Evolutionary conservation across 176 grass and related monocot genomes (phyloP), one percentile per base, ranked within the genome.

Genomic region (Tillandsia fasciculata): DNA sequence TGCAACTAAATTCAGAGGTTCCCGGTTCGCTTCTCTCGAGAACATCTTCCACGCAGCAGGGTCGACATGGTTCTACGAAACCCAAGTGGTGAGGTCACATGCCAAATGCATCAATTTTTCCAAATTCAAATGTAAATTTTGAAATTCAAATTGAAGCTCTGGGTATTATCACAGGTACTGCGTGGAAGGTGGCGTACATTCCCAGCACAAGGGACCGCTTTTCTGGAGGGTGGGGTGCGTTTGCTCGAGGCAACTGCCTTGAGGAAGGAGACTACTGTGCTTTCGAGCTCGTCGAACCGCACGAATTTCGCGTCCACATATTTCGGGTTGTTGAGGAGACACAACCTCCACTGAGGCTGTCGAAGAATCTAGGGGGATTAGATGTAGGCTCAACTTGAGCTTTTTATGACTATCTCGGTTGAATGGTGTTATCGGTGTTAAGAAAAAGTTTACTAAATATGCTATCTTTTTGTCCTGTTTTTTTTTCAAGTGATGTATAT

Each of bases 181-280:
- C 74, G 54, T 91, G 91, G 91, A 52, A 66, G 68, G 84, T 77
- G 53, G 61, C 69, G 48, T 96, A 74, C 75, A 78, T 91, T 72
- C 84, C 91, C n/a, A 75, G 68, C 68, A 75, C 66, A 20, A 66
- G 82, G 72, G 87, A 87, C 82, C 65, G 65, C 22, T 76, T 96
- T 53, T 86, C 85, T 9, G 76, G 81, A 76, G 87, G 85, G 13
- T 96, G 91, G 91, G 70, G 77, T 70, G 79, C 84, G 4, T 96
- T 96, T 78, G 74, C 79, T 65, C 69, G 79, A 5, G 87, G 81
- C 12, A 91, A 96, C 79, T 82, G 71, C 82, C 84, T 96, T 8
- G 82, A 96, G 83, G 82, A 88, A 96, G 80, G 80, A 8, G 91
- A 96, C 75, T 91, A 78, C 64, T 96, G 91, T 74, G 87, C 75